Conservation (phyloP, 495 filamentous ascomycete species). For the Bacidia rubella region DNA sequence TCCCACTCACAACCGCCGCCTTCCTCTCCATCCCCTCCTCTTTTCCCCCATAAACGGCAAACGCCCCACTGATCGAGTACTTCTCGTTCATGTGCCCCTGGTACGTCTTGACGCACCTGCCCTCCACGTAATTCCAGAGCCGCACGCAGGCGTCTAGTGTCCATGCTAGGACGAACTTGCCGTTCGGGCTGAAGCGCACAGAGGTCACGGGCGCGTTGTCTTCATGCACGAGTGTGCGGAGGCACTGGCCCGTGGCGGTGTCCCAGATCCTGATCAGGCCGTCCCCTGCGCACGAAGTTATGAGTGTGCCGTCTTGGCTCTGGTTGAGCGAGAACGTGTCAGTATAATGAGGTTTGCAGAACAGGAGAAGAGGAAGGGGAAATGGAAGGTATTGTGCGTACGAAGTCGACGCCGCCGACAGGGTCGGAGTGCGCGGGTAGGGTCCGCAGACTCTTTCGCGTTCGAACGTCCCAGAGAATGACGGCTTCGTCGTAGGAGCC, state of each 20-base stretch:
- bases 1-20: slow-evolving; percentile 65
- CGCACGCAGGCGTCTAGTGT: slow-evolving; percentile 81
- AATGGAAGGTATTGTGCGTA: slow-evolving; percentile 24
- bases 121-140: slow-evolving; percentile 87
- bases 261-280: slow-evolving; percentile 93
- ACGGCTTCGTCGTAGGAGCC: slow-evolving; percentile 96
- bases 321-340: background rate
- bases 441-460: slow-evolving; percentile 69
- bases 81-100: slow-evolving; percentile 80
- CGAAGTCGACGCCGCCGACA: slow-evolving; percentile 85
- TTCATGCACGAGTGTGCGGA: slow-evolving; percentile 88
- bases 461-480: slow-evolving; percentile 88
- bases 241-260: slow-evolving; percentile 86
- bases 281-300: slow-evolving; percentile 78
- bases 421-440: slow-evolving; percentile 92
- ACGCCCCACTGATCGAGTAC: slow-evolving; percentile 69
- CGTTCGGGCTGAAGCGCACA: slow-evolving; percentile 87
- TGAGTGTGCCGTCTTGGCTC: slow-evolving; percentile 63
- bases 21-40: slow-evolving; percentile 22
- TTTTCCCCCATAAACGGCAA: slow-evolving; percentile 49
- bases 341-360: background rate
- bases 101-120: slow-evolving; percentile 87
- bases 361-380: background rate
- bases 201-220: slow-evolving; percentile 86
- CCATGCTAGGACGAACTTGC: slow-evolving; percentile 80